Base-by-base conservation (phyloP, 495 filamentous ascomycete species). In the Chaetomium tenue region DNA sequence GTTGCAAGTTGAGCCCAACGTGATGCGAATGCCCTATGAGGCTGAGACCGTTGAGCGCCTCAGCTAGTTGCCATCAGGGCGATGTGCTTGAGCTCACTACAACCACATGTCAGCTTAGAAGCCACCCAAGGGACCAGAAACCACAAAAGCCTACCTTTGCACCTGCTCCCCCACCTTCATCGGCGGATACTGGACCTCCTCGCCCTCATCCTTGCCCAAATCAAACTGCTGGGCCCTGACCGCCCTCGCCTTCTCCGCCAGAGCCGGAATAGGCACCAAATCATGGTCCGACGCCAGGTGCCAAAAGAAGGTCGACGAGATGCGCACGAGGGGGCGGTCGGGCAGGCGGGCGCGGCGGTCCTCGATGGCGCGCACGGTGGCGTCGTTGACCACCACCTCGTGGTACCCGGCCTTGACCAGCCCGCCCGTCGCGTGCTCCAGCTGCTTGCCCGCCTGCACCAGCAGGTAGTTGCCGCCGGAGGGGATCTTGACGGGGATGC, bases 401-500 rank as follows among this genome's bases (percentile, higher is more conserved):
- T 83, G 81, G 72, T 75, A 83, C 16, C 81, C 81, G 20, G 81
- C 81, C 70, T 83, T 83, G 65, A 83, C 75, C 20, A 83, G 74
- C 3, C 81, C 81, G 65, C 79, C 79, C 0, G 79, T 81, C 39
- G 80, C 71, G 71, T 83, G 76, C 74, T 83, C 81, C 58, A 83
- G 74, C 72, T 83, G 81, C 73, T 83, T 83, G 70, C 81, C 81
- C 20, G 81, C 81, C 56, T 83, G 81, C 4, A 83, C 81, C 11
- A 83, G 75, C 16, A 83, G 73, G 66, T 81, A 72, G 68, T 77
- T 80, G 18, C 81, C 80, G 28, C 28, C 28, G 53, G 58, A 1
- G 81, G 81, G 63, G 63, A 83, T 83, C 72, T 72, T 74, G 63
- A 83, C 81, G 64, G 79, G 66, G 69, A 83, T 82, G 57, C 75